Evolutionary conservation across 495 filamentous ascomycete species (phyloP), one percentile per base, ranked within the genome.

Genomic region (Penicillium alfredii): DNA sequence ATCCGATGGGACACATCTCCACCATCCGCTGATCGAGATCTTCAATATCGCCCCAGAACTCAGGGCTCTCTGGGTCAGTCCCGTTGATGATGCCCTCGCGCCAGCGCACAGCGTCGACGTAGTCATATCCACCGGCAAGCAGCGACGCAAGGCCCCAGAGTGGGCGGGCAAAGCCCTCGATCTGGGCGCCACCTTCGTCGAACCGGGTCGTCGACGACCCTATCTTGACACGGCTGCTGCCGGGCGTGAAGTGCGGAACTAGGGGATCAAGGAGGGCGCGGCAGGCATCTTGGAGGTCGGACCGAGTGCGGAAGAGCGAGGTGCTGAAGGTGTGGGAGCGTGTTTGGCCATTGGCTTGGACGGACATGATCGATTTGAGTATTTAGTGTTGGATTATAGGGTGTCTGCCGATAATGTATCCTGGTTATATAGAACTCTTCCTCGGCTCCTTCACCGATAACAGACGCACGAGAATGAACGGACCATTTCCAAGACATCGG

Each of bases 21-120:
- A 87, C 84, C 82, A 87, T 88, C n/a, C 84, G 66, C 66, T 88
- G 82, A 44, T 88, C 83, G 36, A 77, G 72, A 51, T 85, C 81
- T 44, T 78, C 68, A 35, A 81, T 77, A 23, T 73, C 73, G 4
- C 82, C 82, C 82, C 83, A 89, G 48, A 77, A 88, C 61, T 87
- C 82, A 0, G 71, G 62, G 42, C 66, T 68, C 24, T 71, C 61
- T 1, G 80, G 80, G 38, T 88, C 76, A 0, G 80, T 85, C 0
- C 82, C 83, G 12, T 75, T 69, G 25, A 71, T 73, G 25, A 88
- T 66, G 8, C 84, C 84, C 25, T 77, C 63, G 9, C 82, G 68
- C 77, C 76, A 89, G 52, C 74, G 72, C 21, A 73, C 59, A 0
- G 76, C 73, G 8, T 74, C 77, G 19, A 60, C 53, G 55, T 86